A percentile compares a stretch with the other conserved stretches of the same genome.
phyloP scores from a whole-genome alignment of 139 green algal species.

The Astrephomene gubernaculifera region DNA sequence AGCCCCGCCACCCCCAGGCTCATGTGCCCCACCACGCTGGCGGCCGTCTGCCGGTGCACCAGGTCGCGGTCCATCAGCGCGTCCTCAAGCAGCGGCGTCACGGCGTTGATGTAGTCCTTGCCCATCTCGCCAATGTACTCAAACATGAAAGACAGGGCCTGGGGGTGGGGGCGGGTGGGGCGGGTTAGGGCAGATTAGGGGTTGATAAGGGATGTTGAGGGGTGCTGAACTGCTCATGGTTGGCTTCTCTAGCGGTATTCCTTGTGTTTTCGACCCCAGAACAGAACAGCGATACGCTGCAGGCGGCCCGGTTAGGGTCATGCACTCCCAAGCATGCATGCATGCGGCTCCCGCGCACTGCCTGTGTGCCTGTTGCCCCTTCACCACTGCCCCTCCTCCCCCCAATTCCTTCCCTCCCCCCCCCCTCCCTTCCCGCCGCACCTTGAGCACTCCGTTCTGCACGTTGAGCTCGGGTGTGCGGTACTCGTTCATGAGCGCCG shows the following conservation, averaged over 20 bases:
- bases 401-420: too few species aligned
- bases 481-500: constrained; percentile 99
- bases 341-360: too few species aligned
- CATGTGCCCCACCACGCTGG: constrained; percentile 93
- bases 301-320: too few species aligned
- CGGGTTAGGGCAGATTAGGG: background rate
- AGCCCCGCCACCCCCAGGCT: constrained; percentile 91
- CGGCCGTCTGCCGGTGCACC: constrained; percentile 97
- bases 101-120: constrained; percentile 99
- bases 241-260: too few species aligned
- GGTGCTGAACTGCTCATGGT: too few species aligned
- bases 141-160: constrained; percentile 99
- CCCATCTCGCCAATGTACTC: constrained; percentile 99
- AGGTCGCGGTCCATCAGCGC: constrained; percentile 96
- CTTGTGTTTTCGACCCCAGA: too few species aligned
- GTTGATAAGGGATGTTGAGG: too few species aligned
- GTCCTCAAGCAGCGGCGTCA: constrained; percentile 96
- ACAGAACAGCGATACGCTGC: too few species aligned
- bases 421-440: background rate
- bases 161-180: constrained; percentile 37
- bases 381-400: too few species aligned
- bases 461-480: constrained; percentile 97
- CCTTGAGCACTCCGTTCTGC: constrained; percentile 98
- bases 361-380: too few species aligned
- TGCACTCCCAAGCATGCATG: too few species aligned